Percentiles rank a stretch among this genome's conserved stretches.
phyloP scores from a whole-genome alignment of 257 asterid genomes.

The Capsicum chinense region DNA sequence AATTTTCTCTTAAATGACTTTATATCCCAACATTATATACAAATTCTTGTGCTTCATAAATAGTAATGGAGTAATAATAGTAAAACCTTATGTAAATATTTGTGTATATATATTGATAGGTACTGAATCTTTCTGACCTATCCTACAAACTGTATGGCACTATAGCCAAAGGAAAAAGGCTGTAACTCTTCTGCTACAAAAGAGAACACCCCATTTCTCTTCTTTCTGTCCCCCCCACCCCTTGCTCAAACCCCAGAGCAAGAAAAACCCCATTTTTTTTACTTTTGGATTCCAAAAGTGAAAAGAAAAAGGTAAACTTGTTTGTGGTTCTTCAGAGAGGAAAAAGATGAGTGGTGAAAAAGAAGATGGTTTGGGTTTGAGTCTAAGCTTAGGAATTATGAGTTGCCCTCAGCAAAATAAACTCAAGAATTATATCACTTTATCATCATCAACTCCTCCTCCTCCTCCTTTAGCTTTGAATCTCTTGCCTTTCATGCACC shows the following conservation, averaged over 20 bases:
- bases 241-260: conserved; percentile 19
- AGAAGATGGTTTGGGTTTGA: conserved; percentile 66
- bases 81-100: too few species aligned
- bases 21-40: too few species aligned
- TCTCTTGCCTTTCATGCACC: conserved; percentile 53
- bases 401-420: conserved; percentile 26
- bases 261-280: conserved; percentile 6
- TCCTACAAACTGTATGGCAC: conserved; percentile 41
- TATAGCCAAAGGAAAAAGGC: conserved; percentile 51
- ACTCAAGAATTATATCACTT: not conserved
- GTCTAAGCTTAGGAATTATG: conserved; percentile 59
- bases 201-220: conserved; percentile 64
- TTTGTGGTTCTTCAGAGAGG: not conserved
- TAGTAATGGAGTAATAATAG: too few species aligned
- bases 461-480: conserved; percentile 53
- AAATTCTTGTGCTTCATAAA: too few species aligned
- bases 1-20: too few species aligned
- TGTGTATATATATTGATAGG: conserved; percentile 32
- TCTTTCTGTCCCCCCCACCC: conserved; percentile 69
- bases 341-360: conserved; percentile 54
- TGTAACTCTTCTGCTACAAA: conserved; percentile 60
- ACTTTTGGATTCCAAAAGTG: not conserved
- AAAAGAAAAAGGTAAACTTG: conserved; percentile 7
- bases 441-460: conserved; percentile 1
- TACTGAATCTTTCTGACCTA: conserved; percentile 42